A percentile compares a stretch with the other conserved stretches of the same genome.
These are phyloP conservation scores for Yamadazyma kanchanaburiensis DNA, from an alignment of 1,139 yeast genomes.

Conservation along the genomic window DNA sequence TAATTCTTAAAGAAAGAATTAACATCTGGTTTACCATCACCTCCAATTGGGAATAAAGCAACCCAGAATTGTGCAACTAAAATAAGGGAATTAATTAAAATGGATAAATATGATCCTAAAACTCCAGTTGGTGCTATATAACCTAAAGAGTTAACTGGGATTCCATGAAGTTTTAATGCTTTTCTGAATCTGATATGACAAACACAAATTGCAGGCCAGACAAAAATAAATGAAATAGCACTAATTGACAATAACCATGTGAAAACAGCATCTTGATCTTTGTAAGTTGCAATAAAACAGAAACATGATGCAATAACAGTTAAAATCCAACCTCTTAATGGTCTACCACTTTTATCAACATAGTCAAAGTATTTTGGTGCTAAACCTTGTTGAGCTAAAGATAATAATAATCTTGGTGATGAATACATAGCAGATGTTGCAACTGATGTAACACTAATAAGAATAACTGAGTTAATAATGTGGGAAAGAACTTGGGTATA, in stretches of 20 bases:
- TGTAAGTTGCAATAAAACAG: constrained; percentile 37
- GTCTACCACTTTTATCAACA: constrained; percentile 43
- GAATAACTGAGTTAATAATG: constrained; percentile 42
- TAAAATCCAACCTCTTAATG: constrained; percentile 35
- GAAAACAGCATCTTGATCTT: constrained; percentile 39
- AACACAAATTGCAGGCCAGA: constrained; percentile 41
- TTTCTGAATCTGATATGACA: constrained; percentile 42
- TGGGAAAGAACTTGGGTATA: constrained; percentile 38
- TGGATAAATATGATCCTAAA: constrained; percentile 36
- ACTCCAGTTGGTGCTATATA: constrained; percentile 41
- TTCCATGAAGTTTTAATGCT: constrained; percentile 35
- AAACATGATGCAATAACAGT: constrained; percentile 30
- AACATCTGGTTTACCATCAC: constrained; percentile 26
- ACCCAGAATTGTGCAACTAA: constrained; percentile 44
- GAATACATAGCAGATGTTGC: constrained; percentile 45
- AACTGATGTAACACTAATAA: constrained; percentile 44
- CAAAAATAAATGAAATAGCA: constrained; percentile 40
- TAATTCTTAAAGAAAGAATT: constrained; percentile 32
- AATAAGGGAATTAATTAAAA: constrained; percentile 31
- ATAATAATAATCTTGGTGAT: constrained; percentile 41
- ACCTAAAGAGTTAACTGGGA: constrained; percentile 34
- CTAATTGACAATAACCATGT: constrained; percentile 44
- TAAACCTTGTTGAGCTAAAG: constrained; percentile 41
- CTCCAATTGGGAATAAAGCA: constrained; percentile 38
- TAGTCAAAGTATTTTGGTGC: constrained; percentile 42